phyloP scores from a whole-genome alignment of 208 protist species.

The Leishmania turanica region DNA sequence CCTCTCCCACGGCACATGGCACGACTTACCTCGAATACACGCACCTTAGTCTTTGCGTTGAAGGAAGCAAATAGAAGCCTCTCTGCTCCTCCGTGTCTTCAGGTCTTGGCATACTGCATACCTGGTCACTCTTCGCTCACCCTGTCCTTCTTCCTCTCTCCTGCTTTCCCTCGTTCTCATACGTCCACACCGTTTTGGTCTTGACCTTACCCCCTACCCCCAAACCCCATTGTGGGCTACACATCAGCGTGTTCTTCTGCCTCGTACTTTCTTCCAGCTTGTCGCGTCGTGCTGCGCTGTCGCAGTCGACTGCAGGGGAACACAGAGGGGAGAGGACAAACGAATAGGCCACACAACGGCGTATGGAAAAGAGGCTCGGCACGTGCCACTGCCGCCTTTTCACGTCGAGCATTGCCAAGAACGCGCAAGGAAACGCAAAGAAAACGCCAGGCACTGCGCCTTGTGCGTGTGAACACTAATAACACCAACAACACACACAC shows the following conservation, averaged over 20 bases:
- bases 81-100: neutral
- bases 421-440: neutral
- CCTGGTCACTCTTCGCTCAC: neutral
- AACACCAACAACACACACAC: neutral
- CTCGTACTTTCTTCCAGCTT: neutral
- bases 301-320: neutral
- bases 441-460: neutral
- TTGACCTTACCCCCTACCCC: neutral
- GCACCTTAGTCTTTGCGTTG: neutral
- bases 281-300: neutral
- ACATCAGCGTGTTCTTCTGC: neutral
- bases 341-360: neutral
- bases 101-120: neutral
- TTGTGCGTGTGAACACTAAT: neutral
- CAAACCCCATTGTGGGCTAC: neutral
- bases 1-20: neutral
- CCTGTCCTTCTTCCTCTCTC: neutral
- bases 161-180: neutral
- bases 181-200: neutral
- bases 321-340: neutral
- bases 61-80: neutral
- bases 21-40: neutral
- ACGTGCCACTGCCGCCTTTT: neutral
- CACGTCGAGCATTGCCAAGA: neutral
- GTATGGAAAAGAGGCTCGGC: neutral